Percentiles rank a stretch among this genome's conserved stretches.
phyloP scores from a whole-genome alignment of 2,329 filamentous ascomycete genomes.

The Pestalotiopsis sp. region DNA sequence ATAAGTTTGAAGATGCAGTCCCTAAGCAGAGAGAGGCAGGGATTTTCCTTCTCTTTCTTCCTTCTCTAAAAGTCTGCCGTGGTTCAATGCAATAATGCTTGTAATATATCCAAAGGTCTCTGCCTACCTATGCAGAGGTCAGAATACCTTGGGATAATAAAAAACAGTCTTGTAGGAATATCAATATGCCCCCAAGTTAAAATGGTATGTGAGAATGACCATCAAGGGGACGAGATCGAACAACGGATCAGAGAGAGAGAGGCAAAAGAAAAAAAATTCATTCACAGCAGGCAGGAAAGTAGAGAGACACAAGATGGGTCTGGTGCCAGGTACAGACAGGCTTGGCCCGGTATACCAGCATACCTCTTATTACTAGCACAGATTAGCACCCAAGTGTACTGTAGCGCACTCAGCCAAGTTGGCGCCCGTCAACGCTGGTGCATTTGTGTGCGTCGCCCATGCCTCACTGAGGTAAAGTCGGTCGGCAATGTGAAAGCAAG shows the following conservation, averaged over 20 bases:
- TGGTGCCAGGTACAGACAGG: constrained; percentile 9
- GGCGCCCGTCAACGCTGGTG: background rate
- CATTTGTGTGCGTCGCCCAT: background rate
- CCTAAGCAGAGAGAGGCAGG: too few relatives aligned
- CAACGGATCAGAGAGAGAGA: background rate
- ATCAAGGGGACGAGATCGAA: background rate
- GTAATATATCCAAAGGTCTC: too few relatives aligned
- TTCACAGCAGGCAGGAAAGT: background rate
- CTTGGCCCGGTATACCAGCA: background rate
- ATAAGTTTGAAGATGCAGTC: too few relatives aligned
- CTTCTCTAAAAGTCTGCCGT: background rate
- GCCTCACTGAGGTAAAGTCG: background rate
- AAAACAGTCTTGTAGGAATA: too few relatives aligned
- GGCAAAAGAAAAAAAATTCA: background rate
- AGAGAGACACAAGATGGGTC: background rate
- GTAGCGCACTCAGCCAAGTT: too few relatives aligned
- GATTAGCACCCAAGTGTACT: background rate
- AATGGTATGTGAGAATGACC: background rate
- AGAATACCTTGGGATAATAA: too few relatives aligned
- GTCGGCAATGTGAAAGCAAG: background rate
- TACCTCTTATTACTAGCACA: background rate
- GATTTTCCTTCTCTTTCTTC: background rate
- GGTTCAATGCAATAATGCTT: background rate
- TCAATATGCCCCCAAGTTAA: background rate
- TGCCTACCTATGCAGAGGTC: too few relatives aligned